Evolutionary conservation across 805 yeast species (phyloP), one percentile per base, ranked within the genome.

Genomic region (Candida railenensis): DNA sequence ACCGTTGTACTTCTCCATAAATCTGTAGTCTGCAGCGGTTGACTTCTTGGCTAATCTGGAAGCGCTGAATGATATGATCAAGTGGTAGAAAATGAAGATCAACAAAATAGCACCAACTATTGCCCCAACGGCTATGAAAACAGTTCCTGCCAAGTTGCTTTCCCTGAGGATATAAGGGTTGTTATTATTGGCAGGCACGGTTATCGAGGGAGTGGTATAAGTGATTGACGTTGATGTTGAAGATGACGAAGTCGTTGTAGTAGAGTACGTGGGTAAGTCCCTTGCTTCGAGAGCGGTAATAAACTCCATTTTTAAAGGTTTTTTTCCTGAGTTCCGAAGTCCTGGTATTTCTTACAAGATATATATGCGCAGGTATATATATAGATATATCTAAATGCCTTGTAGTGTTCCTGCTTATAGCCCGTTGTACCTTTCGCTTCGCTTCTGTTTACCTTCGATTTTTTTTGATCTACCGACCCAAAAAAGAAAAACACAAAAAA

Each of bases 121-220:
- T 9, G 85, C 71, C 1, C 95, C 96, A 37, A 88, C 85, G 0
- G 87, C 85, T 43, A 89, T 89, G 65, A 88, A 89, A 2, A 89
- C 90, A 1, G 94, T 85, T 1, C 96, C 96, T 40, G 79, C 74
- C 1, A 90, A 88, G 40, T 74, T 71, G 18, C 58, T 58, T 4
- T 81, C 64, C 40, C 69, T 63, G 53, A 76, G 65, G 16, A 89
- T 71, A 56, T 76, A 82, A 9, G 96, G 96, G 62, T 89, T 89
- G 42, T 74, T 66, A 15, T 54, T 55, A 36, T 79, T 73, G 1
- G 83, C 68, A 0, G 96, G 96, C 11, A 82, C 79, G 1, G 74
- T 63, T 14, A 81, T 67, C 1, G 75, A 52, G 1, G 84, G 83
- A 7, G 80, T 71, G 18, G 80, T 73, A 45, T 47, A 70, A 16